Evolutionary conservation across 371 early-diverging fungal genomes (phyloP).

Genomic region (Haplosporangium sp.): DNA sequence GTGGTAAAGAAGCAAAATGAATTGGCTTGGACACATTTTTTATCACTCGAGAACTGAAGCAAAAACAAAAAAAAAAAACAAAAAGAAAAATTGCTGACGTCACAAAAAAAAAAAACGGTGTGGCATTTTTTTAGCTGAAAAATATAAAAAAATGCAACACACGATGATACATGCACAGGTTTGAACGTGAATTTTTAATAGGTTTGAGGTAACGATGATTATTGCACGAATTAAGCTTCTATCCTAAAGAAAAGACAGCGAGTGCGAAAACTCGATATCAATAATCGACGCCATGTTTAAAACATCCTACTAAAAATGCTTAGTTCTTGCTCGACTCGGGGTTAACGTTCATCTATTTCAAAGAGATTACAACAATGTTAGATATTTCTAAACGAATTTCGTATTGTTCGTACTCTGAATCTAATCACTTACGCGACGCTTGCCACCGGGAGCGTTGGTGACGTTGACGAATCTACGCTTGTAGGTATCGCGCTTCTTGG

Average conservation of each 20-base stretch:
- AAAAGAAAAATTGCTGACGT: conserved; percentile 5
- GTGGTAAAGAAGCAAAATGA: conserved; percentile 24
- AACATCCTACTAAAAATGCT: conserved; percentile 16
- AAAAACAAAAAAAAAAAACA: neutral
- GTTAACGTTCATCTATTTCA: conserved; percentile 52
- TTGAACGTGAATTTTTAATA: conserved; percentile 24
- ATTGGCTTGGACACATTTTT: neutral
- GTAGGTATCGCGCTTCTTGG: conserved; percentile 98
- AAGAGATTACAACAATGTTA: neutral
- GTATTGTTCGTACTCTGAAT: neutral
- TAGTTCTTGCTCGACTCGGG: conserved; percentile 57
- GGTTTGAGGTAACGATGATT: conserved; percentile 7
- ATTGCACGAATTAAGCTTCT: conserved; percentile 6
- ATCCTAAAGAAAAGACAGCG: conserved; percentile 9
- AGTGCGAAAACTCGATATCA: neutral
- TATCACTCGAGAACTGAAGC: neutral
- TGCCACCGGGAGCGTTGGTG: conserved; percentile 86
- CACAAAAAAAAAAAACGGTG: neutral
- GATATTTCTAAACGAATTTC: neutral
- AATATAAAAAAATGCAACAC: neutral
- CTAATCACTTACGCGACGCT: conserved; percentile 76
- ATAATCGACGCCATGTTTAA: conserved; percentile 11
- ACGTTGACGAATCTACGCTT: conserved; percentile 98
- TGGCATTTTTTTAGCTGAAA: too few relatives aligned
- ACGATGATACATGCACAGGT: conserved; percentile 2